These are phyloP conservation scores for Comarum palustre DNA, from an alignment of 306 rosid genomes.

Conservation along the genomic window DNA sequence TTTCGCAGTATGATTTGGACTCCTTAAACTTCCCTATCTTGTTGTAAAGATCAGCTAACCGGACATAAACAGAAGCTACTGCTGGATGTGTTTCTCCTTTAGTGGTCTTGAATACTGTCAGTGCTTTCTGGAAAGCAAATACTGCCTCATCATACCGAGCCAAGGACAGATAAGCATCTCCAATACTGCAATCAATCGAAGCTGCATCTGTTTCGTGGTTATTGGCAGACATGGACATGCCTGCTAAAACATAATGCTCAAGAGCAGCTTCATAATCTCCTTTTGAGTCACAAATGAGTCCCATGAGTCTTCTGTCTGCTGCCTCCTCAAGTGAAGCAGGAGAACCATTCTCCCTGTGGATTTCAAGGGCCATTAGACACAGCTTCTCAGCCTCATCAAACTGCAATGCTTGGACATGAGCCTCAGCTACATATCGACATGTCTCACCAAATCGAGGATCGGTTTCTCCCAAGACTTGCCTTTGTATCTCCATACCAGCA, in stretches of 20 bases:
- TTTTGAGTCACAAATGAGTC: slow-evolving; percentile 75
- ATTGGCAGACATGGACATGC: slow-evolving; percentile 70
- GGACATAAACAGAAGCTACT: slow-evolving; percentile 71
- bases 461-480: slow-evolving; percentile 66
- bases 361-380: slow-evolving; percentile 67
- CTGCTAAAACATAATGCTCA: slow-evolving; percentile 75
- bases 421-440: slow-evolving; percentile 79
- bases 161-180: slow-evolving; percentile 67
- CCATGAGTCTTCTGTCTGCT: slow-evolving; percentile 80
- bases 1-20: slow-evolving; percentile 69
- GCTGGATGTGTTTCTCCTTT: slow-evolving; percentile 75
- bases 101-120: slow-evolving; percentile 58
- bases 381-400: slow-evolving; percentile 79
- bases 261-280: slow-evolving; percentile 83
- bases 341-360: slow-evolving; percentile 57
- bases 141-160: slow-evolving; percentile 77
- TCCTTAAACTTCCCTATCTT: slow-evolving; percentile 76
- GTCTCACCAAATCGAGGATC: slow-evolving; percentile 72
- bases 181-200: slow-evolving; percentile 70
- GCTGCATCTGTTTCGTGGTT: slow-evolving; percentile 64
- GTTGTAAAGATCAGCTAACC: slow-evolving; percentile 76
- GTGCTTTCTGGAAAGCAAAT: slow-evolving; percentile 72
- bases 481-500: slow-evolving; percentile 77
- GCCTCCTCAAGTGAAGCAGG: slow-evolving; percentile 70
- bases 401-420: slow-evolving; percentile 78